Conservation (phyloP, 208 protist genomes). For the Acanthamoeba triangularis region DNA sequence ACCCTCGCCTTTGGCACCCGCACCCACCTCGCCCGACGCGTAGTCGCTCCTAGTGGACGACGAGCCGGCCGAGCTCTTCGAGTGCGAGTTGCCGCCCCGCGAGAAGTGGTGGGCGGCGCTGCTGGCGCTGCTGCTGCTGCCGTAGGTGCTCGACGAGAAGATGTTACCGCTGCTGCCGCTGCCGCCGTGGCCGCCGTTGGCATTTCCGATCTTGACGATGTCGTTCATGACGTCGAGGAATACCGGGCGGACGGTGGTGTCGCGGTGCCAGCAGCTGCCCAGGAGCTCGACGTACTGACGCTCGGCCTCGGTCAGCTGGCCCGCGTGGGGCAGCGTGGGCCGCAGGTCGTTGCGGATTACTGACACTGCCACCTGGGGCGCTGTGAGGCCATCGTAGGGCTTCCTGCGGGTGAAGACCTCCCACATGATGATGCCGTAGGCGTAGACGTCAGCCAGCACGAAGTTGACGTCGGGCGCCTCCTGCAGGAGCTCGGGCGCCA, state of each 20-base stretch:
- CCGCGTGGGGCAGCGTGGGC: neutral
- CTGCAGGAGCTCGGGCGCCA: neutral
- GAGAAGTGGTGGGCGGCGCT: neutral
- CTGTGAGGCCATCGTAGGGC: neutral
- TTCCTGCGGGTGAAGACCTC: conserved; percentile 11
- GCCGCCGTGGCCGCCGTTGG: neutral
- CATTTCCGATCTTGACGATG: neutral
- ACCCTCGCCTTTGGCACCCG: neutral
- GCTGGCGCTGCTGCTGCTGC: neutral
- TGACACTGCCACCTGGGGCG: neutral
- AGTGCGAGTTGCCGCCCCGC: neutral
- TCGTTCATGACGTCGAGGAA: neutral
- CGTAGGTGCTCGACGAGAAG: neutral
- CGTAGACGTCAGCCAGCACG: neutral
- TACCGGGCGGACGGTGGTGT: no score
- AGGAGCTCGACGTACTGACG: no score
- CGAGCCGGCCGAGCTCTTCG: no score
- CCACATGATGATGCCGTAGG: conserved; percentile 50
- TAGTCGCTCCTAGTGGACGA: no score
- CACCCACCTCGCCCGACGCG: no score
- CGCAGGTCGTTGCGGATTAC: neutral
- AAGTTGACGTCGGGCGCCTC: neutral
- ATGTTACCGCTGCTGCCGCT: neutral
- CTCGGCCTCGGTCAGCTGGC: neutral
- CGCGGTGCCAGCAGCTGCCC: no score